Conservation (phyloP, 306 rosid genomes). For the Biancaea sappan region DNA sequence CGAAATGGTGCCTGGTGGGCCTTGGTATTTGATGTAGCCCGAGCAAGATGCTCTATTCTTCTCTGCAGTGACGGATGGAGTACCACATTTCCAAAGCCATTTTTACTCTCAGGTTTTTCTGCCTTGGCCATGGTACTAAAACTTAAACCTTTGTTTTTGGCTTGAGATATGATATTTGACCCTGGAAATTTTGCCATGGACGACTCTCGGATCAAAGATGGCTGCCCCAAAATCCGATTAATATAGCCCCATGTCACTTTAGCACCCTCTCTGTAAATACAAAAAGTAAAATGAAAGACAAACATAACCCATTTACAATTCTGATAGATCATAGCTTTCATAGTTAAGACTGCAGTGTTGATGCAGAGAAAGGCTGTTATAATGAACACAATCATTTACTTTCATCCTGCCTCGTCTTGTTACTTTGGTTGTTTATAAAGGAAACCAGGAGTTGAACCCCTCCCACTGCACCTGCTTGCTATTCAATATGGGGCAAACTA, state of each 20-base stretch:
- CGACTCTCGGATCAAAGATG: constrained; percentile 94
- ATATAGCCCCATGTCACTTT: constrained; percentile 97
- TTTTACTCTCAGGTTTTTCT: constrained; percentile 54
- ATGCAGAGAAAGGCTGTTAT: background rate
- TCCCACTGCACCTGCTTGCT: background rate
- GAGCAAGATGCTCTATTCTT: constrained; percentile 91
- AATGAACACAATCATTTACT: background rate
- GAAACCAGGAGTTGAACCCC: constrained; percentile 3
- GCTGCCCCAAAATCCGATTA: constrained; percentile 97
- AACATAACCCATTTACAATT: constrained; percentile 32
- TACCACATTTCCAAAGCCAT: constrained; percentile 67
- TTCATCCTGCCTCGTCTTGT: background rate
- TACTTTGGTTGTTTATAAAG: background rate
- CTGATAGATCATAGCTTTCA: constrained; percentile 5
- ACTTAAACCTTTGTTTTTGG: constrained; percentile 61
- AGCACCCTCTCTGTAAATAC: constrained; percentile 80
- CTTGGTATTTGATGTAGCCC: constrained; percentile 94
- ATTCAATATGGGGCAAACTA: constrained; percentile 1
- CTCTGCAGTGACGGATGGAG: constrained; percentile 87
- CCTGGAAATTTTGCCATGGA: constrained; percentile 90
- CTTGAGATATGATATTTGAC: constrained; percentile 65
- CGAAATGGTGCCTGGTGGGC: constrained; percentile 96
- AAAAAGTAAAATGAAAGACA: constrained; percentile 24
- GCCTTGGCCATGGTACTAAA: constrained; percentile 53
- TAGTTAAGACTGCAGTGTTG: background rate